Base-by-base conservation (phyloP, 163 green algal genomes). In the Chlamydomonas reinhardtii region DNA sequence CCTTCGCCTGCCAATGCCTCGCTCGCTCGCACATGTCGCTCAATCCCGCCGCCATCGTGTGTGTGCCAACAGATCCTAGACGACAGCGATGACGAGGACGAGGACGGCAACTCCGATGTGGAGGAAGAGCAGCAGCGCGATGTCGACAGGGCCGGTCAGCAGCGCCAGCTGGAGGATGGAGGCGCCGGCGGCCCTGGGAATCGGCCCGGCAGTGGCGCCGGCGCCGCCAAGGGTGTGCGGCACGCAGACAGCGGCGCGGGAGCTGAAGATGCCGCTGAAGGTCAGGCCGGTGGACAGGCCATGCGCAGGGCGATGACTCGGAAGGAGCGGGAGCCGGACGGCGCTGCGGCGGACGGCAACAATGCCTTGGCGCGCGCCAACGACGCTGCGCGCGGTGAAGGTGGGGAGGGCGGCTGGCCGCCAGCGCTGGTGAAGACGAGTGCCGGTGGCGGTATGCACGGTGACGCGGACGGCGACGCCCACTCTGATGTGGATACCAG, bases 81-180 rank as follows among this genome's bases (percentile, higher is more conserved):
- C 12, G 48, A 39, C 35, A 37, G 5, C 14, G 62, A 88, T 48
- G 86, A 90, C 74, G 86, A 88, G 16, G 86, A 88, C 52, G 78
- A 82, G 11, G 85, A 59, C 29, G 52, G 56, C 4, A 70, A 80
- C 19, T 48, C 14, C 17, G 84, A 90, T 0, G 71, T 79, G 4
- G 59, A 86, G 14, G 48, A 56, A 14, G 48, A 56, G 48, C 48
- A 56, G 48, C 48, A 56, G 48, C 62, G 20, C n/a, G 34, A 54
- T 29, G 56, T 15, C 56, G 20, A 64, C 56, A 64, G 20, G n/a
- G n/a, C n/a, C n/a, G n/a, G n/a, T n/a, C 56, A 29, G 17, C 17
- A 64, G 48, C 48, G 48, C 48, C 48, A 65, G 59, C n/a, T 22
- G n/a, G 59, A 29, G 1, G 19, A 3, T 65, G 59, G 59, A 2